Base-by-base conservation (phyloP, 208 protist genomes). In the Crithidia sp. region DNA sequence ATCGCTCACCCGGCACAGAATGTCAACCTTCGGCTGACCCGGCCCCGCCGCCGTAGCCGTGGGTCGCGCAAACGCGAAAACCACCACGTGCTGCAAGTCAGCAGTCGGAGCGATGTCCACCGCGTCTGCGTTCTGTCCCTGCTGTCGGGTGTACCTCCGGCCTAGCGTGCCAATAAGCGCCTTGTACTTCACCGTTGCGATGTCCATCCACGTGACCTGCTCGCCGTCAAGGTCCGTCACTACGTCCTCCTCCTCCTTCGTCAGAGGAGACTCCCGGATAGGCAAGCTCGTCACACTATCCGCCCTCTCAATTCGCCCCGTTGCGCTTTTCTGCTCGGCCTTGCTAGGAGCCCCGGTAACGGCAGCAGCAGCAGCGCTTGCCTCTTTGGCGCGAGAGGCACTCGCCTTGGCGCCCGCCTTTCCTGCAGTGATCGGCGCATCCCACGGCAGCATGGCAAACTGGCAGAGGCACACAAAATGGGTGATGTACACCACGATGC, bases 391-490 rank as follows among this genome's bases (percentile, higher is more conserved):
- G 16, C 57, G 5, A 3, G 61, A 8, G 7, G 45, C 41, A 16
- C 10, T 59, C 61, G 44, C 43, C 17, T 54, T 69, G 0, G 44
- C 68, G 45, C 37, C 50, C 4, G 41, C 8, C 17, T 68, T 70
- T 10, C 7, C 39, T 0, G 57, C 66, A 3, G 45, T 47, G 12
- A 93, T 73, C 7, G 92, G 86, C 0, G 82, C 72, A 44, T 95
- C 90, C 81, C 84, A 89, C 37, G 92, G 86, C 44, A 96, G 77
- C 52, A 76, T 71, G 13, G 58, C 54, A 37, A 93, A 74, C 66
- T 96, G 81, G 54, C 80, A 87, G 39, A 96, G 74, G 52, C 82
- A 89, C n/a, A 86, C 65, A 17, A 78, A 74, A 67, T 95, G 86
- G 10, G 85, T 61, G 62, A 78, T 66, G 73, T 87, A 85, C 55